Conservation (phyloP, 179 eudicot genomes). For the Gypsophila paniculata region DNA sequence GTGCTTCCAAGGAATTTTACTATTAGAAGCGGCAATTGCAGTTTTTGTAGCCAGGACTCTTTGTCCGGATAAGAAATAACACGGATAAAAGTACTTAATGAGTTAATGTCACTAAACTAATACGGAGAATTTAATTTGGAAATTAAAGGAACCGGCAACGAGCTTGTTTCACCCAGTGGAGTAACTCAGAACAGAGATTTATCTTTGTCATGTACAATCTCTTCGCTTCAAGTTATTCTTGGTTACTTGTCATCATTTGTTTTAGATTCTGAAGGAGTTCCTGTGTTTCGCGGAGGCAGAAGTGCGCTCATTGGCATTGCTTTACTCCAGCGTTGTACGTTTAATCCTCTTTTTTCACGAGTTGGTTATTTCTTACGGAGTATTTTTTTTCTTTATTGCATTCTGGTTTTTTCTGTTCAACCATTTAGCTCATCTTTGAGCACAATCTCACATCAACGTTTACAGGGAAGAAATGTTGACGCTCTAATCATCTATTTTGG, state of each 20-base stretch:
- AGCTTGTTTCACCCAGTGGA: neutral
- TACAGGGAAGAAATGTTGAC: slow-evolving; percentile 80
- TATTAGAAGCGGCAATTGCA: too few species aligned
- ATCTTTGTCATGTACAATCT: slow-evolving; percentile 1
- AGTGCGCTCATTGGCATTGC: slow-evolving; percentile 71
- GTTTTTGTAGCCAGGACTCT: too few species aligned
- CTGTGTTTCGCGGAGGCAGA: slow-evolving; percentile 80
- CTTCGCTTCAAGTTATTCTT: neutral
- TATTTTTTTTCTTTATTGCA: neutral
- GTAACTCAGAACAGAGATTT: neutral
- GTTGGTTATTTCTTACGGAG: neutral
- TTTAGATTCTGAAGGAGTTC: slow-evolving; percentile 68
- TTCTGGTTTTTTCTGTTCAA: neutral
- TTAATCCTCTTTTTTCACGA: neutral
- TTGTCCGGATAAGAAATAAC: too few species aligned
- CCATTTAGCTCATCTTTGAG: slow-evolving; percentile 6
- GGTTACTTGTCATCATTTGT: neutral
- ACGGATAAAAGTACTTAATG: too few species aligned
- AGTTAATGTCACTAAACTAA: neutral
- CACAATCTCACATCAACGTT: neutral
- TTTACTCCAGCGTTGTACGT: slow-evolving; percentile 76
- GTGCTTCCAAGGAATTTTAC: too few species aligned
- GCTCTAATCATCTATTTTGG: slow-evolving; percentile 81
- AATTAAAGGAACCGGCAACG: too few species aligned
- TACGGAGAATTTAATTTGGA: neutral